Evolutionary conservation across 2,329 filamentous ascomycete species (phyloP), one percentile per base, ranked within the genome.

Genomic region (Endocalyx cinctus): DNA sequence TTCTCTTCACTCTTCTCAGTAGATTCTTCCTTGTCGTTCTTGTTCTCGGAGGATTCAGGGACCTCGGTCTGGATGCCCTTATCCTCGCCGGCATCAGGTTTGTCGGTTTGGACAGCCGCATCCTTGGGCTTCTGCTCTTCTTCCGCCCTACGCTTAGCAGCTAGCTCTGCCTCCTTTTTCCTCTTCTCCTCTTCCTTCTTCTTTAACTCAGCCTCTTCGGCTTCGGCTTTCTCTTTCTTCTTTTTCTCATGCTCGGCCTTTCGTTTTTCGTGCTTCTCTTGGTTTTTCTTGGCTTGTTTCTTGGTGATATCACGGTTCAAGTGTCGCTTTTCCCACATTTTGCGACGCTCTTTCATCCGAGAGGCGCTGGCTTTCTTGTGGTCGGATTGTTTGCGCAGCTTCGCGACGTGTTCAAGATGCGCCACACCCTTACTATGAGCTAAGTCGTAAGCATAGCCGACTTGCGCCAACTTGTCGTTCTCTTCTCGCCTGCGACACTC

Each of bases 391-490:
- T 73, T 67, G 16, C 68, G 57, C 16, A 72, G 63, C 41, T 69
- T 66, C 15, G 62, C 57, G 2, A 73, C 66, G 42, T 69, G 67
- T 34, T 73, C 63, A 43, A 74, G 56, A 34, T 75, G 68, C 1
- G 62, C 58, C 30, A 67, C 64, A 2, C 71, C 74, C 52, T 79
- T 79, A 57, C 65, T 70, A 46, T 80, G 76, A 0, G 76, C 76
- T 5, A 79, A 47, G 45, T 80, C 75, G 38, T 80, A 79, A 0
- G 74, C 69, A 25, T 68, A 64, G 3, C 74, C 76, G 5, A 79
- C 70, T 25, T 74, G 69, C 2, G 72, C 66, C 3, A 80, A 60
- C 54, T 79, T 80, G 27, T 77, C 73, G 30, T 78, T 77, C 40
- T 74, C 67, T 17, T 54, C 53, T 10, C 72, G 66, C 2, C 55